These are phyloP conservation scores for Pisolithus microcarpus DNA, from an alignment of 768 basidiomycete species.

Conservation along the genomic window DNA sequence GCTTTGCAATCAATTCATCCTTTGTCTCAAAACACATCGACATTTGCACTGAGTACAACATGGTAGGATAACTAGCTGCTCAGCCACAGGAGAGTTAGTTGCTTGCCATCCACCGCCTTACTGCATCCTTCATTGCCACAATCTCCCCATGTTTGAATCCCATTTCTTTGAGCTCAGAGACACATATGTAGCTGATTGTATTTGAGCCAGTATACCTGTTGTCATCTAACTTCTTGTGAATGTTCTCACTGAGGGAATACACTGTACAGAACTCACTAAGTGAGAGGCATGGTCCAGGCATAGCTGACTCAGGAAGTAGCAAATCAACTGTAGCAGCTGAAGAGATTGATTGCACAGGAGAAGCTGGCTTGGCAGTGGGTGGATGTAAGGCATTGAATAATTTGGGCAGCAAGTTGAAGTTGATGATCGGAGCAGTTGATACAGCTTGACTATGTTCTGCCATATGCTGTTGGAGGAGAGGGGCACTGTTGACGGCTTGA, in stretches of 20 bases:
- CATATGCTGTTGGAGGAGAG: neutral
- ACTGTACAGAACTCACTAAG: neutral
- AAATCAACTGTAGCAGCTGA: neutral
- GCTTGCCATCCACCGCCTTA: neutral
- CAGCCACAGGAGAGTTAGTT: no score
- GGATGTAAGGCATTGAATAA: neutral
- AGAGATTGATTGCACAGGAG: neutral
- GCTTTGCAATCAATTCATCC: no score
- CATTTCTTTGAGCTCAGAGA: neutral
- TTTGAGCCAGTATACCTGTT: neutral
- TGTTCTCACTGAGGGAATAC: neutral
- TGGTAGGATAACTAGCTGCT: no score
- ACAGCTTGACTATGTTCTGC: neutral
- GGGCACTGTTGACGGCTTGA: neutral
- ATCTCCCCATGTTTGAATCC: neutral
- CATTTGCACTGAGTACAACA: no score
- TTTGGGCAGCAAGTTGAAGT: neutral
- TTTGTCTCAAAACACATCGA: no score
- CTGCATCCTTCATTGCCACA: neutral
- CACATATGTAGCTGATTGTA: neutral
- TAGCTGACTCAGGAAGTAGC: neutral
- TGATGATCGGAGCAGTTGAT: neutral
- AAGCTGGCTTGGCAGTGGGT: neutral
- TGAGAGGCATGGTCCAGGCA: neutral
- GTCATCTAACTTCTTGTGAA: neutral